Evolutionary conservation across 140 eudicot genomes (phyloP).

Genomic region (Anethum foeniculum): DNA sequence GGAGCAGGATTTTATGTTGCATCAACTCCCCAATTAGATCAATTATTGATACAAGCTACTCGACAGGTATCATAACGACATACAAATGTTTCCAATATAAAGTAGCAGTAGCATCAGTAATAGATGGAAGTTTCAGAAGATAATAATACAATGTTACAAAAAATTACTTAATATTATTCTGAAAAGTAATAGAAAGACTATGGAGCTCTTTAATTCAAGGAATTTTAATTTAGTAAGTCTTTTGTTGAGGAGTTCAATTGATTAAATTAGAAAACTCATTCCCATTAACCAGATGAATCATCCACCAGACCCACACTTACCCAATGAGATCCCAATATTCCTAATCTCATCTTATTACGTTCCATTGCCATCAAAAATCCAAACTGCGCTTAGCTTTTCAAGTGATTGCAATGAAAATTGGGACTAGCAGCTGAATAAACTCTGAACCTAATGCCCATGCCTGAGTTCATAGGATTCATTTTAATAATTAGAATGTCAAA

Average conservation of each 20-base stretch:
- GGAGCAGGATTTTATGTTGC: constrained; percentile 55
- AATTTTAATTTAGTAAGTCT: not conserved
- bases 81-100: not conserved
- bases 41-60: constrained; percentile 50
- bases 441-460: not conserved
- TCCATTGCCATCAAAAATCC: too few relatives aligned
- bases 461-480: not conserved
- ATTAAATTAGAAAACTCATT: too few relatives aligned
- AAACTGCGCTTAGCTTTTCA: too few relatives aligned
- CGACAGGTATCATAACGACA: constrained; percentile 42
- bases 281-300: too few relatives aligned
- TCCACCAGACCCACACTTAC: too few relatives aligned
- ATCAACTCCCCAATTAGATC: constrained; percentile 90
- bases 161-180: not conserved
- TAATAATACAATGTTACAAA: not conserved
- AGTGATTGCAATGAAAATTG: too few relatives aligned
- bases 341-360: too few relatives aligned
- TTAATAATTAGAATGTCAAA: too few relatives aligned
- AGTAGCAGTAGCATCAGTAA: not conserved
- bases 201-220: not conserved
- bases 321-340: too few relatives aligned
- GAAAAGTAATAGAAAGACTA: not conserved
- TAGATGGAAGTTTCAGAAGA: not conserved
- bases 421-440: too few relatives aligned
- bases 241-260: not conserved